Base-by-base conservation (phyloP, 192 early-diverging fungal species). In the Podochytrium sp. region DNA sequence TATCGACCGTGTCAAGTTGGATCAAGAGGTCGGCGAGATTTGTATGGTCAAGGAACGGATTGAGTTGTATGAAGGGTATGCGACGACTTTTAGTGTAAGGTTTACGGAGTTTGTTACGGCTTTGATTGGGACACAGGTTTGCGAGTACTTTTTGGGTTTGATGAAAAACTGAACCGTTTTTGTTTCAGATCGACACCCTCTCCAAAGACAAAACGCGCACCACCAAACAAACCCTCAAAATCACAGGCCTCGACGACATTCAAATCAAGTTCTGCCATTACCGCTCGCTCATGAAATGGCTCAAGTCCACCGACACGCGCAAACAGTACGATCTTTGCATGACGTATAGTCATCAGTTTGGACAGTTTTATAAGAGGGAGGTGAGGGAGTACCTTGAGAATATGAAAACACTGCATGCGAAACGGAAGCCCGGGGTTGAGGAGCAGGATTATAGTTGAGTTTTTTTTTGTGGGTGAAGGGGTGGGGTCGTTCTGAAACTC, bases 271-370 rank as follows among this genome's bases (percentile, higher is more conserved):
- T 84, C 1, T 83, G 66, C 60, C 65, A 77, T 35, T 88, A 83
- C 60, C 47, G 79, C 7, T 76, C 76, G 27, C 63, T 88, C 10
- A 52, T 88, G 47, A 76, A 52, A 39, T 88, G 86, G 86, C 65
- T 88, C 33, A 88, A 88, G 64, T 82, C 72, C 4, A 72, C 79
- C 10, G 86, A 88, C 67, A 70, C 83, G 0, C 40, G 86, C 29
- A 87, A 87, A 35, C 86, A 88, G 53, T 74, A 79, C 49, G 82
- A 88, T 34, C 65, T 88, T 14, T 79, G 85, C 62, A 84, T 88
- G 85, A 79, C 83, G 2, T 87, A 85, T 63, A 78, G 74, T 14
- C 65, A 80, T 40, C 79, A 81, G 51, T 67, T 87, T 30, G 64
- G 66, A 0, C 37, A 77, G 38, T 72, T 80, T 3, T 87, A 87